Evolutionary conservation across 345 rosid genomes (phyloP), one percentile per base, ranked within the genome.

Genomic region (Trapa bicornis): DNA sequence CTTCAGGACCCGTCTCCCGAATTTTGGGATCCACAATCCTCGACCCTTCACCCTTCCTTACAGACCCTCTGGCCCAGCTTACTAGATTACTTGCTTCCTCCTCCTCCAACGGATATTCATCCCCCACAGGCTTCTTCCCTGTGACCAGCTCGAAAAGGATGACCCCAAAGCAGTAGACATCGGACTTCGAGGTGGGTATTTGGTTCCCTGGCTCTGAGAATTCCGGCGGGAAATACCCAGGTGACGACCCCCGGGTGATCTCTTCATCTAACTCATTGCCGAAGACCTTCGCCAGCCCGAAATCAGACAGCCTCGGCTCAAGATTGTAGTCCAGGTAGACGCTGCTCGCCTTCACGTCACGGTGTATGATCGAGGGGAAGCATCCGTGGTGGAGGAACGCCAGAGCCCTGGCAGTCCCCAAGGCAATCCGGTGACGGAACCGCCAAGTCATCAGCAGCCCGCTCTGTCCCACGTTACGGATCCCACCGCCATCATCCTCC

Each of bases 331-430:
- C 98, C 37, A 92, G 83, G 85, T 92, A 89, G 60, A 92, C 83
- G 57, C 93, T 89, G 67, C 96, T 92, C 42, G 98, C 86, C 78
- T 92, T 89, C 57, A 92, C 89, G 64, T 92, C 98, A 63, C 91
- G 77, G 70, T 92, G 96, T 69, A 85, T 82, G 64, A 92, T 87
- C 12, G 96, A 87, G 1, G 96, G 96, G 45, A 88, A 92, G 80
- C 98, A 89, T 47, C 98, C 98, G 38, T 92, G 98, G 73, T 89
- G 98, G 66, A 92, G 91, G 67, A 89, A 92, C 14, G 98, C 96
- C 74, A 92, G 70, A 50, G 96, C 98, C 70, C 98, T 79, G 9
- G 98, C 98, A 0, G 92, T 83, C 66, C 97, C 98, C 29, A 92
- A 87, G 1, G 98, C 93, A 47, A 89, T 81, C 75, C 78, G 86